Conservation (phyloP, 2,329 filamentous ascomycete species). For the Diaporthe sp. region DNA sequence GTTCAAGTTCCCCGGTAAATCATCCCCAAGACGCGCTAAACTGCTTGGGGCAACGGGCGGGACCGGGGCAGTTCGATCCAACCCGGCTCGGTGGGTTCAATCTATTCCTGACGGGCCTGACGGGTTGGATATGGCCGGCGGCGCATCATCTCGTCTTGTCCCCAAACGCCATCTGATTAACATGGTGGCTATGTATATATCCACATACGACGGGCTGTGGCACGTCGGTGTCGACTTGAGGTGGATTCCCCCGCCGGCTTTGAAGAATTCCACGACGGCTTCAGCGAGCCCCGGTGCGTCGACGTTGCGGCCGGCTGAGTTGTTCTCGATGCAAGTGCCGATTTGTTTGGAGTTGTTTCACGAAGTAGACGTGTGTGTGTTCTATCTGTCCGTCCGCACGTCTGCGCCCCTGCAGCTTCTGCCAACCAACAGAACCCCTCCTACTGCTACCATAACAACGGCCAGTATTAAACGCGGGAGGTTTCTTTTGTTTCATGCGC, state of each 20-base stretch:
- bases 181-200: background rate
- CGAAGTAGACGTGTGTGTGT: background rate
- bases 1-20: background rate
- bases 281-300: background rate
- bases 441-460: background rate
- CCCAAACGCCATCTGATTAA: conserved; percentile 17
- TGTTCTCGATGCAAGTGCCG: background rate
- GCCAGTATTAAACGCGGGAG: background rate
- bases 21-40: conserved; percentile 1
- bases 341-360: conserved; percentile 12
- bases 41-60: conserved; percentile 10
- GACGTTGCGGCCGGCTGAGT: background rate
- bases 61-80: background rate
- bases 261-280: background rate
- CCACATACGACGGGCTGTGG: background rate
- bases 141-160: conserved; percentile 15
- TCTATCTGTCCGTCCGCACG: background rate
- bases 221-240: conserved; percentile 10
- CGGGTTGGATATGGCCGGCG: too few relatives aligned
- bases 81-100: conserved; percentile 17
- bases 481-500: conserved; percentile 17
- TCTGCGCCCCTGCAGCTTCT: background rate
- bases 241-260: background rate
- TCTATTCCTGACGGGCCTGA: conserved; percentile 19
- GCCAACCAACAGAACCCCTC: background rate